These are phyloP conservation scores for Hibiscus syriacus DNA, from an alignment of 345 rosid genomes.

Conservation along the genomic window DNA sequence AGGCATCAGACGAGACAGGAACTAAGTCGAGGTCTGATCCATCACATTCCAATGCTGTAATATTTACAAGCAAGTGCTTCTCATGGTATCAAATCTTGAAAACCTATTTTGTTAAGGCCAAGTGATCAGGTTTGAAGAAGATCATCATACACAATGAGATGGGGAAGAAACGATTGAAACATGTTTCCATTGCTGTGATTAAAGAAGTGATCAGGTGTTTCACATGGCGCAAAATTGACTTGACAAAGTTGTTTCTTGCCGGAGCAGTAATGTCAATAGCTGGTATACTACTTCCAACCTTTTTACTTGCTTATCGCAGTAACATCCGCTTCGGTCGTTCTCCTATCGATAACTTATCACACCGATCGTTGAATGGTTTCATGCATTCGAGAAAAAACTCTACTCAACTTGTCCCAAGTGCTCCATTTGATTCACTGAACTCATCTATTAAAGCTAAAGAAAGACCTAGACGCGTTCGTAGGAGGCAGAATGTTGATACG, in stretches of 20 bases:
- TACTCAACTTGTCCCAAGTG: constrained; percentile 15
- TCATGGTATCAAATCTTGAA: not conserved
- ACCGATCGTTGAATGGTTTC: constrained; percentile 29
- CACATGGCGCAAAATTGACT: constrained; percentile 34
- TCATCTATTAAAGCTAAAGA: constrained; percentile 25
- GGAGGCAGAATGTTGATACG: constrained; percentile 20
- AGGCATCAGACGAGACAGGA: not conserved
- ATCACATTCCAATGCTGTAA: not conserved
- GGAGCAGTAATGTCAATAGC: constrained; percentile 41
- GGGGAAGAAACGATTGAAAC: constrained; percentile 20
- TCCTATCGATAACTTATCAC: constrained; percentile 18
- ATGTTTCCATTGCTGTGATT: constrained; percentile 19
- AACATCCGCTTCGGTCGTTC: constrained; percentile 25
- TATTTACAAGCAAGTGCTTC: not conserved
- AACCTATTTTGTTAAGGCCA: not conserved
- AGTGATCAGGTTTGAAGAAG: not conserved
- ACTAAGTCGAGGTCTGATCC: not conserved
- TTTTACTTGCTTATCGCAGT: constrained; percentile 21
- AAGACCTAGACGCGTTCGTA: constrained; percentile 1
- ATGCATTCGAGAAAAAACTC: no score
- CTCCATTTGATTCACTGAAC: constrained; percentile 28
- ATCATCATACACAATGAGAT: constrained; percentile 6
- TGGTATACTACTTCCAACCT: constrained; percentile 44
- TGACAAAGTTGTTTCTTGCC: constrained; percentile 46
- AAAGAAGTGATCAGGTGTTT: constrained; percentile 28